Evolutionary conservation across 768 basidiomycete genomes (phyloP).

Genomic region (Tylopilus vinaceipallidus): DNA sequence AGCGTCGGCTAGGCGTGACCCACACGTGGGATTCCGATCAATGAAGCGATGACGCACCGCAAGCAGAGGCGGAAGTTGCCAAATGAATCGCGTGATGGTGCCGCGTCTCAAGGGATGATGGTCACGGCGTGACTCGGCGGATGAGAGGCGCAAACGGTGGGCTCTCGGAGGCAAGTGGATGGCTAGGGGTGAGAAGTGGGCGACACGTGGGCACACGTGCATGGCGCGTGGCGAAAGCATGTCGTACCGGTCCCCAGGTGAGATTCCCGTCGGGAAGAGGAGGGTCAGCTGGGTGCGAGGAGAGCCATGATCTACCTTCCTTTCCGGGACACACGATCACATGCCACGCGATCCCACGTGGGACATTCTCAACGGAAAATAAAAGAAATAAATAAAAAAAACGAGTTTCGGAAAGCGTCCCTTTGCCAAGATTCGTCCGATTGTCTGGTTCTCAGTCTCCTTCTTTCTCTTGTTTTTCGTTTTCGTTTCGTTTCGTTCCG

Average conservation of each 20-base stretch:
- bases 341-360: slow-evolving; percentile 29
- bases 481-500: background rate
- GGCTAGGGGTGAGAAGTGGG: background rate
- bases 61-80: background rate
- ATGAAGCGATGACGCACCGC: background rate
- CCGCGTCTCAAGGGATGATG: no score
- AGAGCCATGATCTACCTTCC: no score
- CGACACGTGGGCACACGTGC: slow-evolving; percentile 22
- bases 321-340: slow-evolving; percentile 5
- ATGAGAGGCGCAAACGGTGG: no score
- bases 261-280: background rate
- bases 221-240: slow-evolving; percentile 8
- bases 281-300: no score
- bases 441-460: background rate
- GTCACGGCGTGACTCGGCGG: no score
- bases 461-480: background rate
- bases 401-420: background rate
- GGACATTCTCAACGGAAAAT: slow-evolving; percentile 7
- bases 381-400: slow-evolving; percentile 11
- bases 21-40: background rate
- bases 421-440: background rate
- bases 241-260: background rate
- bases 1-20: background rate
- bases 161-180: background rate
- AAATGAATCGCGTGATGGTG: background rate